These are phyloP conservation scores for Rubia tinctorum DNA, from an alignment of 305 asterid genomes.

Conservation along the genomic window DNA sequence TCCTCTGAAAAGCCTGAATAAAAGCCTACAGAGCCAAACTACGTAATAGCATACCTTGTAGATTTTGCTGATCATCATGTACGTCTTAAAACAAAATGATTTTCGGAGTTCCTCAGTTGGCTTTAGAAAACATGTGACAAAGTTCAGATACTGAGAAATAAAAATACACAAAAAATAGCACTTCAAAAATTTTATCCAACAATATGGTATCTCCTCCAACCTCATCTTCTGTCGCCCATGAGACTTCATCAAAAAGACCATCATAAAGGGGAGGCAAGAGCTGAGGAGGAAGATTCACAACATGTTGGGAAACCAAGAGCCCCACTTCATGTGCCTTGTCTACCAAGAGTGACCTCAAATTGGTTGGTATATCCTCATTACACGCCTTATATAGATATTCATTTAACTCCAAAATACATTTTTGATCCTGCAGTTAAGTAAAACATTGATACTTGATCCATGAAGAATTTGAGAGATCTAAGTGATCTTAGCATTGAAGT, in stretches of 20 bases:
- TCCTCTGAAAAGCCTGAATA: background rate
- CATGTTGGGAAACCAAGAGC: conserved; percentile 76
- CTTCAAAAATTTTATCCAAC: conserved; percentile 20
- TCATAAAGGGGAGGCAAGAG: conserved; percentile 89
- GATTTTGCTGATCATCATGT: conserved; percentile 71
- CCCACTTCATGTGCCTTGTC: conserved; percentile 52
- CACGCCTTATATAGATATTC: conserved; percentile 61
- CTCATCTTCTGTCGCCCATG: conserved; percentile 98
- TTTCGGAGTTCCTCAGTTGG: conserved; percentile 71
- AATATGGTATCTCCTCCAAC: conserved; percentile 34
- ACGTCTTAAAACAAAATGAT: conserved; percentile 64
- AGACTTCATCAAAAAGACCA: conserved; percentile 77
- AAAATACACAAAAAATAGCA: conserved; percentile 3
- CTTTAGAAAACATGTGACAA: conserved; percentile 40
- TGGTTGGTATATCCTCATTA: conserved; percentile 35
- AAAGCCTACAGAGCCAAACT: background rate
- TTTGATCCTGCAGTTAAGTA: conserved; percentile 39
- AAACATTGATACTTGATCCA: conserved; percentile 14
- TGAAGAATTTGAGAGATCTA: background rate
- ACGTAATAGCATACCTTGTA: conserved; percentile 49
- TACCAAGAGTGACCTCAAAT: conserved; percentile 46
- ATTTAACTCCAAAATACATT: conserved; percentile 59
- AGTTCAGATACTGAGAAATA: conserved; percentile 13
- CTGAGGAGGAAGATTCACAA: conserved; percentile 93
- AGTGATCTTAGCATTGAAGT: background rate